Percentiles rank a stretch among this genome's conserved stretches.
These are phyloP conservation scores for Noccaea bulbosa DNA, from an alignment of 345 rosid genomes.

Conservation along the genomic window DNA sequence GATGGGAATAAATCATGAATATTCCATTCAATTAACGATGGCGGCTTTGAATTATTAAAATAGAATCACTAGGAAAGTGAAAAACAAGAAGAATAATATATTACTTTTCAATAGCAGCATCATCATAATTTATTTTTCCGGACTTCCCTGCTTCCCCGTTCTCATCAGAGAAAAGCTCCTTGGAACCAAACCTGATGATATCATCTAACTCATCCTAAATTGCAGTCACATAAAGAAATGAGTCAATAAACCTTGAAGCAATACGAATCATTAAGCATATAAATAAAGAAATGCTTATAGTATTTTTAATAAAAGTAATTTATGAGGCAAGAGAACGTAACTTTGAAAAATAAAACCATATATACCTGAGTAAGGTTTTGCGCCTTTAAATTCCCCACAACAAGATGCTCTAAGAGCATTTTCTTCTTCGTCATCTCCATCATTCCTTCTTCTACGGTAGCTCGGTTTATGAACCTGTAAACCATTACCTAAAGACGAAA, in stretches of 20 bases:
- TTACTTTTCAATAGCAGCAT: conserved; percentile 81
- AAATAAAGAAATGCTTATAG: neutral
- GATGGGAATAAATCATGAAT: neutral
- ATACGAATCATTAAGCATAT: neutral
- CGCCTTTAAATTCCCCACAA: conserved; percentile 80
- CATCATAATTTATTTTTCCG: conserved; percentile 90
- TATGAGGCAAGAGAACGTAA: too few species aligned
- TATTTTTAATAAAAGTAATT: neutral
- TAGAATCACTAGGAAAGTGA: neutral
- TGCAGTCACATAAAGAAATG: conserved; percentile 11
- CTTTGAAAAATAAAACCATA: too few species aligned
- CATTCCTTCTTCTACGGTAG: conserved; percentile 85
- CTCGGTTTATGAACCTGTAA: conserved; percentile 72
- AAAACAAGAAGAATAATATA: conserved; percentile 5
- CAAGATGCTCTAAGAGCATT: conserved; percentile 95
- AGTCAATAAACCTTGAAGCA: conserved; percentile 1
- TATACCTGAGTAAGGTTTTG: conserved; percentile 76
- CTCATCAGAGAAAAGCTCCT: conserved; percentile 83
- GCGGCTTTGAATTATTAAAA: neutral
- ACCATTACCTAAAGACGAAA: conserved; percentile 70
- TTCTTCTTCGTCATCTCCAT: conserved; percentile 85
- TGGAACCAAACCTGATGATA: conserved; percentile 85
- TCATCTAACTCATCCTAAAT: conserved; percentile 85
- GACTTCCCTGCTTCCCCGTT: conserved; percentile 82
- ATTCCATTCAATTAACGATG: neutral